Evolutionary conservation across 331 rosid genomes (phyloP), one percentile per base, ranked within the genome.

Genomic region (Arachis monticola): DNA sequence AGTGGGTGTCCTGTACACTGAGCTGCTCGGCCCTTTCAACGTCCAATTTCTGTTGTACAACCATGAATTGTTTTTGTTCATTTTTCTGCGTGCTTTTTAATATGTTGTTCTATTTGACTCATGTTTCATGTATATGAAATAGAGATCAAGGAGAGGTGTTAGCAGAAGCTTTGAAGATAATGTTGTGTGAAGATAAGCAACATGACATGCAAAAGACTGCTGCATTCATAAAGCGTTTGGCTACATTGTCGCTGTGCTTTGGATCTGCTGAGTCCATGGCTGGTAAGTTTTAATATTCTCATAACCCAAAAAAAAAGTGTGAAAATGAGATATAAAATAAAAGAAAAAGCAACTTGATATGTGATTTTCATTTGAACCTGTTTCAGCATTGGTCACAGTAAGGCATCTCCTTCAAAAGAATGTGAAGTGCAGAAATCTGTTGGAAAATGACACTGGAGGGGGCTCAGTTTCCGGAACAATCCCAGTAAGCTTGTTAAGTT

Each of bases 161-260:
- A 67, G 97, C 99, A 42, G 99, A 95, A 83, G 97, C 98, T 64
- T 82, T 95, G 84, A 95, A 92, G 85, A 81, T 89, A 42, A 95
- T 95, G 99, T 73, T 95, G 81, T 95, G 96, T 53, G 99, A 95
- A 4, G 98, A 92, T 77, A 95, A 87, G 87, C 99, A 95, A 68
- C 97, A 90, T 80, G 99, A 90, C 91, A 95, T 92, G 98, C 99
- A 92, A 83, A 95, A 95, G 86, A 86, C 97, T 60, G 99, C 97
- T 79, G 99, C 97, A 73, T 95, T 95, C 77, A 85, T 92, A 72
- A 92, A 95, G 74, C 96, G 99, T 76, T 80, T 95, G 81, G 84
- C 99, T 22, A 86, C 96, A 45, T 84, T 89, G 81, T 83, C 97
- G 38, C 75, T 92, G 40, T 78, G 83, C 82, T 85, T 88, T 64